phyloP scores from a whole-genome alignment of 139 green algal species.

The Coelastrella sp. region DNA sequence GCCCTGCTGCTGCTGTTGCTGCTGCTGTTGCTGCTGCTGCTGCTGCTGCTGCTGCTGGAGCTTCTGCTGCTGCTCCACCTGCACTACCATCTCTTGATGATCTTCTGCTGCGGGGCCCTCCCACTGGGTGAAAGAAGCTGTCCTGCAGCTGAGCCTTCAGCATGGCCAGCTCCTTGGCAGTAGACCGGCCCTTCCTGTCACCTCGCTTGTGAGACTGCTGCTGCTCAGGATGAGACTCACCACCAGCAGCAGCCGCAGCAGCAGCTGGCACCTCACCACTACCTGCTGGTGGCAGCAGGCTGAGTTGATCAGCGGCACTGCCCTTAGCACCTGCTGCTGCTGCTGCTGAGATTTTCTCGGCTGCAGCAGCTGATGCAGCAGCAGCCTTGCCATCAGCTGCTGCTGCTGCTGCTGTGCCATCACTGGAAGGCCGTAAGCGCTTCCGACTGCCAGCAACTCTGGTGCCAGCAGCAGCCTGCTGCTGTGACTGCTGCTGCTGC shows the following conservation, averaged over 20 bases:
- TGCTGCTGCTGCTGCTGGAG: background rate
- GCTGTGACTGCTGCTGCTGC: slow-evolving; percentile 3
- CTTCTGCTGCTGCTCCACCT: background rate
- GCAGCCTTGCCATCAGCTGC: background rate
- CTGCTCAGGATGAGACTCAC: background rate
- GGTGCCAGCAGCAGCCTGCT: background rate
- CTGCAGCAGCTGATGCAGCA: background rate
- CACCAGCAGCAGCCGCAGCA: background rate
- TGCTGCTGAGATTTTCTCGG: background rate
- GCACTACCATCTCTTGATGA: background rate
- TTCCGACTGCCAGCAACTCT: background rate
- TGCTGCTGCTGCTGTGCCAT: background rate
- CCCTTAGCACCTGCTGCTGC: background rate
- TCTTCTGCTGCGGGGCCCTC: background rate
- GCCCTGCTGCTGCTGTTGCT: background rate
- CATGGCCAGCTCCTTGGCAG: slow-evolving; percentile 19
- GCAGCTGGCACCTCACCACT: background rate
- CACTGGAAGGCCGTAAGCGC: background rate
- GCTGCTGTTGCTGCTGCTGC: background rate
- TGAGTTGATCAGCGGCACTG: background rate
- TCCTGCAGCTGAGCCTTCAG: background rate
- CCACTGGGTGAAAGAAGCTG: background rate
- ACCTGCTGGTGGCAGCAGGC: background rate
- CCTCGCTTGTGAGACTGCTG: slow-evolving; percentile 8
- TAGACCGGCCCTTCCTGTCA: background rate